Evolutionary conservation across 2,329 filamentous ascomycete species (phyloP), one percentile per base, ranked within the genome.

Genomic region (Graphium sp.): DNA sequence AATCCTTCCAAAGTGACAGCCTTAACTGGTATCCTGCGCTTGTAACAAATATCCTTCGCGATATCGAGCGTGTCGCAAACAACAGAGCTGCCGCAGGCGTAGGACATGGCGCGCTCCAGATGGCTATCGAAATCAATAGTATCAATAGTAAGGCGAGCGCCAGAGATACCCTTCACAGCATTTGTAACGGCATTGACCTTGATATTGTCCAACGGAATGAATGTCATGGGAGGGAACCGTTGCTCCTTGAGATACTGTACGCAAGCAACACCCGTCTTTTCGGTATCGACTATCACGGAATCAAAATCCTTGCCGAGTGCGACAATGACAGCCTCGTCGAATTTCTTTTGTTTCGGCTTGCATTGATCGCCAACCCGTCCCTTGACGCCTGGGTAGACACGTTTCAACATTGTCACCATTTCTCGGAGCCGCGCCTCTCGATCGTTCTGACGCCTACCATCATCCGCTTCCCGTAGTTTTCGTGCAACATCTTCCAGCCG

Each of bases 281-380:
- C 84, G 2, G 83, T 87, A 42, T 98, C 89, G 7, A 95, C 87
- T 27, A 98, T 74, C 24, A 98, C 78, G 0, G 85, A 81, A 48
- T 98, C 87, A 47, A 93, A 93, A 45, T 95, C 81, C 31, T 82
- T 74, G 28, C 89, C 89, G 4, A 98, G 68, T 6, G 92, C 84
- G 14, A 83, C 91, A 41, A 82, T 83, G 37, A 98, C 81, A 25
- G 89, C 89, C 39, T 89, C 82, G 37, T 89, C 81, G 44, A 76
- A 98, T 49, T 94, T 95, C 55, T 92, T 94, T 55, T 94, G 83
- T 52, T 94, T 95, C 2, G 89, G 87, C 39, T 82, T 85, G 56
- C 89, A 94, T 23, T 98, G 67, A 38, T 93, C 83, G 36, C 83
- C 82, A 25, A 95, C 71, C 25, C 87, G 75, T 13, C 89, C 89